Conservation (phyloP, 345 rosid species). For the Zanthoxylum bungeanum region DNA sequence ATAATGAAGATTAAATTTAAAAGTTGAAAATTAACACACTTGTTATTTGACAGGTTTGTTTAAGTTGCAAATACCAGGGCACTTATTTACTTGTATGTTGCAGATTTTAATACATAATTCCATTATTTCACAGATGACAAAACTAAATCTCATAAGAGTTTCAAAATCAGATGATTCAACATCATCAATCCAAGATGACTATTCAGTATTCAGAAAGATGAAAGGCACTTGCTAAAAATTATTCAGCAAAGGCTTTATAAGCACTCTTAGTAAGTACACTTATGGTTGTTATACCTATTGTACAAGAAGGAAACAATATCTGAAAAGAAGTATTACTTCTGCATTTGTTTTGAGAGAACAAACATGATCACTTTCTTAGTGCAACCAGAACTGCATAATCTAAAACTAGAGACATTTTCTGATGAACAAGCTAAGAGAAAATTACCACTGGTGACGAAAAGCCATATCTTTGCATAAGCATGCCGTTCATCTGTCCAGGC, state of each 20-base stretch:
- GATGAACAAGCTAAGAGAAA: slow-evolving; percentile 10
- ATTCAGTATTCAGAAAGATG: neutral
- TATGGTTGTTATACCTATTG: neutral
- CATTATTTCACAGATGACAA: neutral
- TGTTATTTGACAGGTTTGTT: neutral
- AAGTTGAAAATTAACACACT: neutral
- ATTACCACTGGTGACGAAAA: slow-evolving; percentile 88
- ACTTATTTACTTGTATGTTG: neutral
- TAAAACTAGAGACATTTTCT: neutral
- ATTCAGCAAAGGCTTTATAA: neutral
- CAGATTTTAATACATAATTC: neutral
- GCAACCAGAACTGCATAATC: slow-evolving; percentile 2
- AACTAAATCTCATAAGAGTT: neutral
- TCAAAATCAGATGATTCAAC: neutral
- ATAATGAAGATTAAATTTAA: neutral
- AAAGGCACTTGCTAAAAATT: neutral
- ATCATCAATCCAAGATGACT: too few species aligned
- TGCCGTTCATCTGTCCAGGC: slow-evolving; percentile 54
- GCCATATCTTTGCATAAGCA: slow-evolving; percentile 87
- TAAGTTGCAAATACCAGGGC: neutral
- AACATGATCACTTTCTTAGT: neutral
- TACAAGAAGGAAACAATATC: neutral
- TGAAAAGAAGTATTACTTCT: neutral
- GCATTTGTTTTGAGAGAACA: neutral
- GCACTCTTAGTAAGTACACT: neutral